Conservation (phyloP, 2,329 filamentous ascomycete species). For the Magnaporthiopsis poae region DNA sequence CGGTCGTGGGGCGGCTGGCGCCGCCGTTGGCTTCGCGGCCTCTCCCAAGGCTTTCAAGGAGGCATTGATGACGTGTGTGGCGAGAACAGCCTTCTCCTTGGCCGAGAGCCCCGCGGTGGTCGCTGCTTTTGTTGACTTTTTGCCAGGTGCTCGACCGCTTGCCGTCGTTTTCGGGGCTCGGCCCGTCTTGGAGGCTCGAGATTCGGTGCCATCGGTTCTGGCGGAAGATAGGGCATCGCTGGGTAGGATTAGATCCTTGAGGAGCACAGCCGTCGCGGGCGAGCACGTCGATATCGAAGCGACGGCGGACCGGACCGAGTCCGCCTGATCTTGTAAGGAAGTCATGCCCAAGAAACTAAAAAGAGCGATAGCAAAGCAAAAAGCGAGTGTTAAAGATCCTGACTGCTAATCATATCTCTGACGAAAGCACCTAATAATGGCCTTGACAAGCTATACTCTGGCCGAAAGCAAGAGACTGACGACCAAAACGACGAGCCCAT, state of each 20-base stretch:
- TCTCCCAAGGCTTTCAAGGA: constrained; percentile 61
- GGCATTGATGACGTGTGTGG: constrained; percentile 63
- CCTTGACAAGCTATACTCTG: constrained; percentile 16
- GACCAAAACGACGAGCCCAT: constrained; percentile 10
- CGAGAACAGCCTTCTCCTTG: constrained; percentile 56
- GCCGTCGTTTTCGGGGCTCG: constrained; percentile 6
- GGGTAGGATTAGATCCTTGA: constrained; percentile 36
- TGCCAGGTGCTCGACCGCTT: constrained; percentile 12
- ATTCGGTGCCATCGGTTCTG: constrained; percentile 7
- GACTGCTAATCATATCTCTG: constrained; percentile 26
- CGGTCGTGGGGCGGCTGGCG: constrained; percentile 16
- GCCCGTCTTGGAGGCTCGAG: constrained; percentile 17
- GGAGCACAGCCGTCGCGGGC: constrained; percentile 30
- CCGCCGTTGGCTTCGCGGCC: constrained; percentile 44
- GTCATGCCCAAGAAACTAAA: constrained; percentile 24
- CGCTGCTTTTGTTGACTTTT: constrained; percentile 19
- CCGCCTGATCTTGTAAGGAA: constrained; percentile 29
- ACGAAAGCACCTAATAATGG: constrained; percentile 15
- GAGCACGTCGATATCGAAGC: constrained; percentile 38
- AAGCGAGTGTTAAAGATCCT: constrained; percentile 17
- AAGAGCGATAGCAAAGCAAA: constrained; percentile 22
- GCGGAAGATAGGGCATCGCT: constrained; percentile 16
- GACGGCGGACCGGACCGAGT: constrained; percentile 37
- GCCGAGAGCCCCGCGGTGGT: constrained; percentile 31
- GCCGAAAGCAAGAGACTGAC: constrained; percentile 7